A percentile compares a stretch with the other conserved stretches of the same genome.
phyloP scores from a whole-genome alignment of 2,329 filamentous ascomycete genomes.

The Epichloe glyceriae region DNA sequence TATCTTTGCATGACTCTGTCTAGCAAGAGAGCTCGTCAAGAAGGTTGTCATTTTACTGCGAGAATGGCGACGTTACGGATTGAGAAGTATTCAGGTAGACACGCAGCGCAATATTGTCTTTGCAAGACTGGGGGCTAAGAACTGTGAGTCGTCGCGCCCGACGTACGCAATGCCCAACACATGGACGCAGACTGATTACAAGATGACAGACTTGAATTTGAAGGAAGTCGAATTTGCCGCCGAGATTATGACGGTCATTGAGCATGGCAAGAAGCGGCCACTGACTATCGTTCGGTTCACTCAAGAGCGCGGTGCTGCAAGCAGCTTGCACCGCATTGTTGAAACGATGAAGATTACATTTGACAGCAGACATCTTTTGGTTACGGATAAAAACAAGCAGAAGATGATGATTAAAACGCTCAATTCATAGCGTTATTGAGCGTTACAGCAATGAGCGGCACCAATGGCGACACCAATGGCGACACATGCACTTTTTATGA shows the following conservation, averaged over 20 bases:
- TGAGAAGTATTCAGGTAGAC: conserved; percentile 66
- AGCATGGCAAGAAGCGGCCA: conserved; percentile 64
- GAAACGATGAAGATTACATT: conserved; percentile 63
- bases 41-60: conserved; percentile 65
- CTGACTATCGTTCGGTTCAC: conserved; percentile 76
- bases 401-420: conserved; percentile 64
- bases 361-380: conserved; percentile 49
- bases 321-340: conserved; percentile 73
- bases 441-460: conserved; percentile 2
- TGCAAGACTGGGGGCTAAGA: conserved; percentile 60
- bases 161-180: background rate
- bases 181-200: too few species aligned
- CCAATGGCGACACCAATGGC: background rate
- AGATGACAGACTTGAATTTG: conserved; percentile 55
- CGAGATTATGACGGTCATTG: conserved; percentile 79
- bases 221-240: conserved; percentile 81
- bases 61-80: conserved; percentile 73
- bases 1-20: conserved; percentile 64
- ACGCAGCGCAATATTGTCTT: conserved; percentile 69
- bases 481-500: background rate
- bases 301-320: conserved; percentile 83
- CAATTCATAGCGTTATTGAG: conserved; percentile 30
- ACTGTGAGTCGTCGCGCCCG: conserved; percentile 46
- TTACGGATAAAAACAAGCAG: conserved; percentile 51
- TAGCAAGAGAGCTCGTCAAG: conserved; percentile 57